phyloP scores from a whole-genome alignment of 257 asterid species.

The Nyctanthes arbortristis region DNA sequence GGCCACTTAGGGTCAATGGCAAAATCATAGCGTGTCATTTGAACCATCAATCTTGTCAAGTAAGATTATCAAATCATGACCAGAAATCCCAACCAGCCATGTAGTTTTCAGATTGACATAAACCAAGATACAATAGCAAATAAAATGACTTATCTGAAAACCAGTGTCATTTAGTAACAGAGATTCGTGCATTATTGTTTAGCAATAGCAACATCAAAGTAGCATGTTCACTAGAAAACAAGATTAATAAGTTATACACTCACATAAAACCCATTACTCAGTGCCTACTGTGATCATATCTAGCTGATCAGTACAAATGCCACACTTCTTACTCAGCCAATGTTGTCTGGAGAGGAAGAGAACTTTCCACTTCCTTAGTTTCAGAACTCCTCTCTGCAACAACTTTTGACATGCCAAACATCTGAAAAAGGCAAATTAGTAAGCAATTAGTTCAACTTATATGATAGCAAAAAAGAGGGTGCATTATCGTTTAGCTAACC shows the following conservation, averaged over 20 bases:
- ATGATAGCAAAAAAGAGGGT: not conserved
- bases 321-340: slow-evolving; percentile 50
- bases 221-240: not conserved
- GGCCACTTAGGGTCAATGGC: no score
- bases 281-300: not conserved
- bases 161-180: not conserved
- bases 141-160: not conserved
- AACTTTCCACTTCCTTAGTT: slow-evolving; percentile 65
- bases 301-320: not conserved
- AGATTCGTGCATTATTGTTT: not conserved
- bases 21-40: no score
- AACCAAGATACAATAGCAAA: not conserved
- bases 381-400: slow-evolving; percentile 73
- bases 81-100: not conserved
- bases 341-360: slow-evolving; percentile 74
- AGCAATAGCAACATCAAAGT: not conserved
- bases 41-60: not conserved
- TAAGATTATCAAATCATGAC: not conserved
- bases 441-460: slow-evolving; percentile 1
- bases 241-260: not conserved
- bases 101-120: not conserved
- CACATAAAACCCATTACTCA: not conserved
- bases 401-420: slow-evolving; percentile 90
- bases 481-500: slow-evolving; percentile 31
- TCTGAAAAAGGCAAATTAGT: slow-evolving; percentile 38